Conservation (phyloP, 2,329 filamentous ascomycete genomes). For the Phoma sp. region DNA sequence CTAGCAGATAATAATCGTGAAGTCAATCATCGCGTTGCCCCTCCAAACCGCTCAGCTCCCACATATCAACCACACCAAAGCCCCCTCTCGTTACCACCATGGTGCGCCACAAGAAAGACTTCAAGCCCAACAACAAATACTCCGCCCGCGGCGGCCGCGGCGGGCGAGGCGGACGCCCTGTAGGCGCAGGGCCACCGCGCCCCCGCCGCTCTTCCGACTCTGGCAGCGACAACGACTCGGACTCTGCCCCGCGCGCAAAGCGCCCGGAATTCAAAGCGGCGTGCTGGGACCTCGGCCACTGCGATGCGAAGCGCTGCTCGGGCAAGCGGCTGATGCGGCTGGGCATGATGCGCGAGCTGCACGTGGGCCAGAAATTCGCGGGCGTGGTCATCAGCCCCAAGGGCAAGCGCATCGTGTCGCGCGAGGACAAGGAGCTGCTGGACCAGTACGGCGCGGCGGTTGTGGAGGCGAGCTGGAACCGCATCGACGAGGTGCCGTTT, state of each 20-base stretch:
- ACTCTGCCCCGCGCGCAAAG: conserved; percentile 39
- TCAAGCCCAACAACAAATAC: conserved; percentile 74
- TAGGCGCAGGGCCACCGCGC: conserved; percentile 62
- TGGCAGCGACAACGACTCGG: conserved; percentile 25
- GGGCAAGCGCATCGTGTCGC: conserved; percentile 82
- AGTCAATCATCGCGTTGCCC: conserved; percentile 26
- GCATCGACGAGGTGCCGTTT: conserved; percentile 91
- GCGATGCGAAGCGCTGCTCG: conserved; percentile 94
- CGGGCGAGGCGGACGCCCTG: conserved; percentile 43
- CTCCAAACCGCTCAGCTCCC: conserved; percentile 17
- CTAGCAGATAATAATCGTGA: conserved; percentile 29
- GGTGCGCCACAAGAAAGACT: conserved; percentile 97
- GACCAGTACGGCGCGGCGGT: conserved; percentile 92
- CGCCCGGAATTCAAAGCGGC: conserved; percentile 82
- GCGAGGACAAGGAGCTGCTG: conserved; percentile 79
- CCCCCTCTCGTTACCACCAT: conserved; percentile 55
- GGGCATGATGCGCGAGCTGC: conserved; percentile 90
- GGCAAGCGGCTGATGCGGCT: conserved; percentile 93
- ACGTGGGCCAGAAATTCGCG: conserved; percentile 87
- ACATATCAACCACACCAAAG: background rate
- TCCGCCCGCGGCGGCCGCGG: conserved; percentile 48
- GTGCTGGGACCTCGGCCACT: conserved; percentile 97
- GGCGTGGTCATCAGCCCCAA: conserved; percentile 96
- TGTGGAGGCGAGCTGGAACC: conserved; percentile 96
- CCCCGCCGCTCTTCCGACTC: conserved; percentile 32